Conservation (phyloP, 371 early-diverging fungal genomes). For the Mortierella sp. region DNA sequence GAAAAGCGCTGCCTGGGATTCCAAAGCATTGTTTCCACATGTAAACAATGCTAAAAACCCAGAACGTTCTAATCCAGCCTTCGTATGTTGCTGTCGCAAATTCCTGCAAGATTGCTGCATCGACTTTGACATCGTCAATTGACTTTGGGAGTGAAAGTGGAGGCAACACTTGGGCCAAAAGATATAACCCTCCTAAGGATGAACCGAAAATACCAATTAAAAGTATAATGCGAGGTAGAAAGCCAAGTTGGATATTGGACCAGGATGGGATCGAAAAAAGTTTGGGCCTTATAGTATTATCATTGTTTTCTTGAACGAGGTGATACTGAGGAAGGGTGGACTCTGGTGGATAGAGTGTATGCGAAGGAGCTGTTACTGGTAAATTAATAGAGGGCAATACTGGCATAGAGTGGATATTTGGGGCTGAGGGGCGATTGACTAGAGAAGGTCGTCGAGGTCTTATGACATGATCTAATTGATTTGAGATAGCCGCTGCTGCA, state of each 20-base stretch:
- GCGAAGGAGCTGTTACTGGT: constrained; percentile 1
- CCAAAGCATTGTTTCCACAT: constrained; percentile 60
- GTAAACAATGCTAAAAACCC: constrained; percentile 56
- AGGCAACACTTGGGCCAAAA: constrained; percentile 48
- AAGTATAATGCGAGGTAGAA: constrained; percentile 42
- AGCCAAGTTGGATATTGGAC: constrained; percentile 32
- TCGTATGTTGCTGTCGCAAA: constrained; percentile 55
- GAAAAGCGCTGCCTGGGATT: constrained; percentile 58
- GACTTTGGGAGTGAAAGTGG: constrained; percentile 57
- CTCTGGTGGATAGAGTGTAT: constrained; percentile 34
- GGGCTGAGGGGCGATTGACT: constrained; percentile 20
- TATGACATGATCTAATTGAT: constrained; percentile 42
- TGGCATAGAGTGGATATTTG: constrained; percentile 10
- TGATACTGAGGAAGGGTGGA: constrained; percentile 32
- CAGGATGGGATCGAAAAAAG: neutral
- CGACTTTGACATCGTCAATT: constrained; percentile 57
- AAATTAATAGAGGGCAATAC: neutral
- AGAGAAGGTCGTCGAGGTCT: constrained; percentile 47
- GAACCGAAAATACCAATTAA: constrained; percentile 42
- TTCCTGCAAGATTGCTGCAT: constrained; percentile 52
- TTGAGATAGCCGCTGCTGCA: constrained; percentile 23
- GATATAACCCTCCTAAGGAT: constrained; percentile 44
- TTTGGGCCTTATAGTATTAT: neutral
- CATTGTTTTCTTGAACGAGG: neutral
- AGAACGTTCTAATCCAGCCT: constrained; percentile 56